Percentiles rank a stretch among this genome's conserved stretches.
Evolutionary conservation across 2,329 filamentous ascomycete species (phyloP).

Genomic region (Didymella lethalis): DNA sequence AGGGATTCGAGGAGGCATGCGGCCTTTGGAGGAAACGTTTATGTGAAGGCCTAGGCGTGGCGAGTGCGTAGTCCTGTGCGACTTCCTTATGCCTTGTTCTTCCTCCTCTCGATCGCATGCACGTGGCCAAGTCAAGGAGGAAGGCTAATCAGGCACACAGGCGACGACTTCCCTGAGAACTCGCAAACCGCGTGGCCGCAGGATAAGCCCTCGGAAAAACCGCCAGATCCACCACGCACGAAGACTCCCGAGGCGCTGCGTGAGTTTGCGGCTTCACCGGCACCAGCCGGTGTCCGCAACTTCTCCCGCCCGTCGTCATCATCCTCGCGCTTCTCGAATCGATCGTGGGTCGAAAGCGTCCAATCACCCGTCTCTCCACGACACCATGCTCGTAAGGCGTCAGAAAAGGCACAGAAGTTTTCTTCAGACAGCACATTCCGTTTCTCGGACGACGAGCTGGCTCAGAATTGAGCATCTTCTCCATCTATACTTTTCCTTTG

Average conservation of each 20-base stretch:
- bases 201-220: background rate
- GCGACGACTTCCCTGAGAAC: constrained; percentile 4
- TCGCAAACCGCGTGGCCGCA: background rate
- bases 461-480: background rate
- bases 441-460: constrained; percentile 19
- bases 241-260: background rate
- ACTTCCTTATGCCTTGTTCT: constrained; percentile 2
- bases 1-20: constrained; percentile 91
- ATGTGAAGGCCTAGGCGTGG: constrained; percentile 56
- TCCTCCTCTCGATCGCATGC: background rate
- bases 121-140: background rate
- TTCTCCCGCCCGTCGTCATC: constrained; percentile 19
- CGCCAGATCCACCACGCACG: background rate
- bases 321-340: constrained; percentile 19
- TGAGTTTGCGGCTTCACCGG: constrained; percentile 10
- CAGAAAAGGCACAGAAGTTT: constrained; percentile 6
- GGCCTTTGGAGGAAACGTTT: constrained; percentile 82
- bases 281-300: constrained; percentile 11
- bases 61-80: constrained; percentile 43
- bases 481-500: constrained; percentile 5
- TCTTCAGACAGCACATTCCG: constrained; percentile 13
- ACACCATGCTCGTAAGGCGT: constrained; percentile 8
- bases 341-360: constrained; percentile 15
- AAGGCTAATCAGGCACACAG: constrained; percentile 12
- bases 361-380: constrained; percentile 15